phyloP scores from a whole-genome alignment of 495 filamentous ascomycete genomes.

The Aspergillus panamensis region DNA sequence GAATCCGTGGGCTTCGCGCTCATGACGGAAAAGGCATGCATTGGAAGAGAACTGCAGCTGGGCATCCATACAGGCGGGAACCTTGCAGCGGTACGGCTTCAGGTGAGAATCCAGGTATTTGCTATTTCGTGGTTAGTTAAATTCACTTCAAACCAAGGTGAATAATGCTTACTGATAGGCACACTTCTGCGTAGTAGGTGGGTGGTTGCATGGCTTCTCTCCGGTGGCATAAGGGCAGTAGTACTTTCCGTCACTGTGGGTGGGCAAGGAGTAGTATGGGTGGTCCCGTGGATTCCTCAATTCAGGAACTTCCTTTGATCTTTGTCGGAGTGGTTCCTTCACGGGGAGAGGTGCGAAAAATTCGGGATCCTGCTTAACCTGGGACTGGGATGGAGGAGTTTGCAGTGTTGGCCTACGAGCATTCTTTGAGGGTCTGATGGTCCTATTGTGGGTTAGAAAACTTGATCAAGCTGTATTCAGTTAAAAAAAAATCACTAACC shows the following conservation, averaged over 20 bases:
- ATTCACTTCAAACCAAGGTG: conserved; percentile 2
- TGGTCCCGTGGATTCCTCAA: conserved; percentile 70
- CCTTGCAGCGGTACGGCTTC: conserved; percentile 91
- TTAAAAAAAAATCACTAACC: conserved; percentile 30
- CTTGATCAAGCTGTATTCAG: neutral
- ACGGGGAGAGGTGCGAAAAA: conserved; percentile 38
- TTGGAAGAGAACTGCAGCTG: conserved; percentile 79
- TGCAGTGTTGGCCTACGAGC: conserved; percentile 37
- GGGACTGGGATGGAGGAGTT: conserved; percentile 30
- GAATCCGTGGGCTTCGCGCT: conserved; percentile 91
- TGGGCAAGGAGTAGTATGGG: conserved; percentile 69
- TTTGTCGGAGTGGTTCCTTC: conserved; percentile 38
- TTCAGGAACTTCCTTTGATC: conserved; percentile 47
- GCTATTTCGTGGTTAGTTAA: conserved; percentile 48
- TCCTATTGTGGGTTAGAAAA: conserved; percentile 30
- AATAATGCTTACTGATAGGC: conserved; percentile 81
- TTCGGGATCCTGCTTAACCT: conserved; percentile 39
- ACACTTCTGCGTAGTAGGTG: conserved; percentile 89
- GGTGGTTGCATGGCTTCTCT: conserved; percentile 73
- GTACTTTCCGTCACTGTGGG: conserved; percentile 72
- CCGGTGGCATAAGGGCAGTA: conserved; percentile 79
- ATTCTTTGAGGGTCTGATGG: conserved; percentile 38
- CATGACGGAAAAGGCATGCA: conserved; percentile 89
- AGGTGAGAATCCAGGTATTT: conserved; percentile 94
- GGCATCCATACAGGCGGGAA: conserved; percentile 67